These are phyloP conservation scores for Vitis hybrid DNA, from an alignment of 177 flowering plant genomes.

Conservation along the genomic window DNA sequence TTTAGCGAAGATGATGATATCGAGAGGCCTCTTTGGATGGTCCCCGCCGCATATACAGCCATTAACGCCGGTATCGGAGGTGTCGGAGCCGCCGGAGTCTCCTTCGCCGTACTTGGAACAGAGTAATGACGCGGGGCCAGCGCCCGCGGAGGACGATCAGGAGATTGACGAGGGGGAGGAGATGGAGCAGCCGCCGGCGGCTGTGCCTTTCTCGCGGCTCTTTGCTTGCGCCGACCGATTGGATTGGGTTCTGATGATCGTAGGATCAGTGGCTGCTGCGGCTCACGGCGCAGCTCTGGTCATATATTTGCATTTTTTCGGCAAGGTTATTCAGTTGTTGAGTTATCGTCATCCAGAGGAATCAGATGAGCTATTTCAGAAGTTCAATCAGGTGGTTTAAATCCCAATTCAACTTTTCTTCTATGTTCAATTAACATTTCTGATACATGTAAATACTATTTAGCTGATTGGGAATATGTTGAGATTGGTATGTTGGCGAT, in stretches of 20 bases:
- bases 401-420: too few species aligned
- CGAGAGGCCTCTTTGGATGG: slow-evolving; percentile 95
- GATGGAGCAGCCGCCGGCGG: slow-evolving; percentile 92
- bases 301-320: slow-evolving; percentile 91
- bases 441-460: too few species aligned
- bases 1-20: slow-evolving; percentile 61
- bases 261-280: slow-evolving; percentile 93
- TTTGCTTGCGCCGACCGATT: slow-evolving; percentile 89
- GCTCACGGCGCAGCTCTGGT: slow-evolving; percentile 95
- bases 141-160: slow-evolving; percentile 54
- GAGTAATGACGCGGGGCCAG: slow-evolving; percentile 39
- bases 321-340: slow-evolving; percentile 71
- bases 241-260: slow-evolving; percentile 84
- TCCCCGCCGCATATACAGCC: slow-evolving; percentile 99
- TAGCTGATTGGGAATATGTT: background rate
- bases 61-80: slow-evolving; percentile 96
- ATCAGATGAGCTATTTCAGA: too few species aligned
- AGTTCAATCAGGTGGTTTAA: too few species aligned
- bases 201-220: slow-evolving; percentile 83
- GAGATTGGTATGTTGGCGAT: too few species aligned
- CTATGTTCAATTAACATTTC: too few species aligned
- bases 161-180: slow-evolving; percentile 76
- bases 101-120: slow-evolving; percentile 91
- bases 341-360: too few species aligned
- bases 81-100: slow-evolving; percentile 99